phyloP scores from a whole-genome alignment of 2,329 filamentous ascomycete genomes.

The Didymella sp. region DNA sequence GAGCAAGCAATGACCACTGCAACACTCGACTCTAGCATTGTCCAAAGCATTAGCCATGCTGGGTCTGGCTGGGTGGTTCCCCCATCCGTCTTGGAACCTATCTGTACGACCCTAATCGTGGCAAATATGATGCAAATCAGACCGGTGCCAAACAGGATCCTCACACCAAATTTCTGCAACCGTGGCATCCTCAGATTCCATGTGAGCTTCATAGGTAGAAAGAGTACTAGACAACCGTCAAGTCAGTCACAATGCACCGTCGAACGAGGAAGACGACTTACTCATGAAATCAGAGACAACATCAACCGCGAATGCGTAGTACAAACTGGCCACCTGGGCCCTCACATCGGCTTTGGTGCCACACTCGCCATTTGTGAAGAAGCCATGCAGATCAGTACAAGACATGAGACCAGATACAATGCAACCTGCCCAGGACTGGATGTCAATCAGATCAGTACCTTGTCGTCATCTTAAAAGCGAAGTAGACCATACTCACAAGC shows the following conservation, averaged over 20 bases:
- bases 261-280: no score
- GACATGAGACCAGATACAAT: background rate
- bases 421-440: background rate
- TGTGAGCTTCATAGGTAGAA: slow-evolving; percentile 46
- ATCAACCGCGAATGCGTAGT: background rate
- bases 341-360: background rate
- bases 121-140: slow-evolving; percentile 31
- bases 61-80: slow-evolving; percentile 35
- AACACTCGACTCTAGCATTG: slow-evolving; percentile 43
- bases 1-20: slow-evolving; percentile 27
- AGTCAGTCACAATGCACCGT: background rate
- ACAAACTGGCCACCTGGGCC: background rate
- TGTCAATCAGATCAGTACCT: background rate
- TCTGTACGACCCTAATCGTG: slow-evolving; percentile 40
- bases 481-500: background rate
- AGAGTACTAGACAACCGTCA: slow-evolving; percentile 38
- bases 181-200: slow-evolving; percentile 46
- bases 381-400: background rate
- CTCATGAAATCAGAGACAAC: background rate
- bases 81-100: slow-evolving; percentile 33
- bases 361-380: background rate
- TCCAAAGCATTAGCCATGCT: slow-evolving; percentile 48
- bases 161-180: slow-evolving; percentile 44
- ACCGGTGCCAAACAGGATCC: slow-evolving; percentile 30
- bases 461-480: background rate